A percentile compares a stretch with the other conserved stretches of the same genome.
These are phyloP conservation scores for Nicotiana otophora DNA, from an alignment of 257 asterid genomes.

Conservation along the genomic window DNA sequence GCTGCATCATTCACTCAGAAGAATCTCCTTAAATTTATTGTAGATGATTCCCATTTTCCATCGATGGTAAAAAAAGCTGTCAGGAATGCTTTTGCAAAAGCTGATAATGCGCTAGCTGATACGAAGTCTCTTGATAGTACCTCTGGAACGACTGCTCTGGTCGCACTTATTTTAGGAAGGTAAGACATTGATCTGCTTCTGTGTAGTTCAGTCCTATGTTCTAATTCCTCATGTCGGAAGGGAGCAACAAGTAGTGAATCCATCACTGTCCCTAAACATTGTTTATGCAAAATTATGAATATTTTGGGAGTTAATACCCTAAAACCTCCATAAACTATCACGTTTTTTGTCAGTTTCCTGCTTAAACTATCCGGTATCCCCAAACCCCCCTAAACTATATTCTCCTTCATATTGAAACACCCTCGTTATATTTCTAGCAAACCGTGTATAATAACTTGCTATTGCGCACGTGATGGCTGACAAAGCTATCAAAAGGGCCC, in stretches of 20 bases:
- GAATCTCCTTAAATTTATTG: conserved; percentile 55
- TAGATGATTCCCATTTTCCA: conserved; percentile 73
- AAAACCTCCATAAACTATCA: no score
- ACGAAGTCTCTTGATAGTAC: conserved; percentile 54
- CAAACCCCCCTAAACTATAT: no score
- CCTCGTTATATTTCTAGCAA: no score
- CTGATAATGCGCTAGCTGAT: conserved; percentile 73
- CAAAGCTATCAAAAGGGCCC: no score
- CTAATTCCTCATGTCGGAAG: neutral
- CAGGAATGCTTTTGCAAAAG: conserved; percentile 64
- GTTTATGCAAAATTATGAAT: neutral
- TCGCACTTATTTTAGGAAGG: conserved; percentile 71
- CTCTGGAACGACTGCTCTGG: conserved; percentile 73
- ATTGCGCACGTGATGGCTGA: no score
- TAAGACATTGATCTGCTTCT: conserved; percentile 20
- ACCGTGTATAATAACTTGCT: no score
- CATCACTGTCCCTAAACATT: neutral
- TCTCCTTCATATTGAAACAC: no score
- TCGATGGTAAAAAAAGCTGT: conserved; percentile 53
- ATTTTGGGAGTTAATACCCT: neutral
- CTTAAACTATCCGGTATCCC: no score
- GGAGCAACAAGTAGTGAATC: neutral
- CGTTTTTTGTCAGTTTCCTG: no score
- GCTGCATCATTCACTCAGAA: conserved; percentile 72
- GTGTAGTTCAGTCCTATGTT: neutral